Percentiles rank a stretch among this genome's conserved stretches.
Evolutionary conservation across 2,329 filamentous ascomycete genomes (phyloP).

Genomic region (Helotiales sp.): DNA sequence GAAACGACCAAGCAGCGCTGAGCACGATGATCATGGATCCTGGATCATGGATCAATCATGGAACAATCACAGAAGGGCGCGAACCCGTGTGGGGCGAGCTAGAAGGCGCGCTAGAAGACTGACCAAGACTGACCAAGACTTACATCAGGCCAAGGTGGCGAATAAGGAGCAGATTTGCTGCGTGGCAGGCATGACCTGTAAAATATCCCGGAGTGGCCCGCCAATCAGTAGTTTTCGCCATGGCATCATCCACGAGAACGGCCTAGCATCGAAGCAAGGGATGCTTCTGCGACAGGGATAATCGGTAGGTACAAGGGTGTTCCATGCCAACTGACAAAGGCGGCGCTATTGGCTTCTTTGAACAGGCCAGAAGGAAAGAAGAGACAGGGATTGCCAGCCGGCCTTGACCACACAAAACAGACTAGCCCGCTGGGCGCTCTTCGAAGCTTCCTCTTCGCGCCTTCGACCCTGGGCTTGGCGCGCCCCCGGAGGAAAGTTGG

Average conservation of each 20-base stretch:
- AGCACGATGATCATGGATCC: too few relatives aligned
- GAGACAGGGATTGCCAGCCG: neutral
- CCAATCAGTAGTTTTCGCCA: neutral
- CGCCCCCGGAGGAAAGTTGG: conserved; percentile 12
- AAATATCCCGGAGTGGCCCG: neutral
- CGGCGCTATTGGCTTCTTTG: conserved; percentile 15
- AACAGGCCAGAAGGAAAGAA: neutral
- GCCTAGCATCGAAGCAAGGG: conserved; percentile 29
- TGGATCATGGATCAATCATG: neutral
- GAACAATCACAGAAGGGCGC: conserved; percentile 16
- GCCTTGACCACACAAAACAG: conserved; percentile 15
- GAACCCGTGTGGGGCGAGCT: conserved; percentile 15
- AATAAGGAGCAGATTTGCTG: conserved; percentile 12
- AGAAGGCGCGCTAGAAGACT: conserved; percentile 23
- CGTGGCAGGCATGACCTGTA: neutral
- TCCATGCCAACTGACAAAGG: conserved; percentile 18
- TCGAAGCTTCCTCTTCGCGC: conserved; percentile 16
- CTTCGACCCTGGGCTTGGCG: neutral
- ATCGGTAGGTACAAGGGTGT: neutral
- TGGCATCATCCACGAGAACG: neutral
- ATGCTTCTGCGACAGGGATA: conserved; percentile 21
- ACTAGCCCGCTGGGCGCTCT: conserved; percentile 11
- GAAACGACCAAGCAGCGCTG: neutral
- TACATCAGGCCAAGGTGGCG: conserved; percentile 15
- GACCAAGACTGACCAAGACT: too few relatives aligned